Evolutionary conservation across 768 basidiomycete genomes (phyloP).

Genomic region (Panus rudis): DNA sequence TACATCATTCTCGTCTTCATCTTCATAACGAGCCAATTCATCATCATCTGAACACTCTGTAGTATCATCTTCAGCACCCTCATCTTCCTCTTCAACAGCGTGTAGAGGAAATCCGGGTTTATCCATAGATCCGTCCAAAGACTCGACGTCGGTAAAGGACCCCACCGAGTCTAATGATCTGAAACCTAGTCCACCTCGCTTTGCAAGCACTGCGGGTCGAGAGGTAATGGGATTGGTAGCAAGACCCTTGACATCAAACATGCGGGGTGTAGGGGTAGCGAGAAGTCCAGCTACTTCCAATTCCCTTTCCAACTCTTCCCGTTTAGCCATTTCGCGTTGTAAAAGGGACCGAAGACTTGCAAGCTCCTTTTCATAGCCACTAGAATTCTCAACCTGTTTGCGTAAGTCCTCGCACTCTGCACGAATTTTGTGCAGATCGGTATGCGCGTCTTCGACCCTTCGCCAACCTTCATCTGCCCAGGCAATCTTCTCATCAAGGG

Average conservation of each 20-base stretch:
- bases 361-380: conserved; percentile 10
- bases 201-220: conserved; percentile 25
- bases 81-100: conserved; percentile 50
- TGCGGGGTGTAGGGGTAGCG: conserved; percentile 40
- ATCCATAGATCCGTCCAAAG: conserved; percentile 34
- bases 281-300: conserved; percentile 41
- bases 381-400: conserved; percentile 14
- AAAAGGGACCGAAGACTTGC: conserved; percentile 23
- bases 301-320: conserved; percentile 46
- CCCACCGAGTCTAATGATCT: conserved; percentile 59
- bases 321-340: conserved; percentile 33
- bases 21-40: conserved; percentile 59
- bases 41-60: conserved; percentile 40
- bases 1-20: conserved; percentile 66
- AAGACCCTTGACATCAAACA: conserved; percentile 23
- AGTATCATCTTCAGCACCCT: conserved; percentile 26
- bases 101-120: conserved; percentile 37
- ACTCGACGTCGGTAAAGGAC: conserved; percentile 66
- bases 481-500: conserved; percentile 29
- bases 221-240: conserved; percentile 13
- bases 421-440: conserved; percentile 25
- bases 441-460: conserved; percentile 17
- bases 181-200: conserved; percentile 40
- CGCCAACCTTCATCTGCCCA: conserved; percentile 24
- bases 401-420: conserved; percentile 33